Base-by-base conservation (phyloP, 352 stramenopile genomes). In the Blastocystis hominis region DNA sequence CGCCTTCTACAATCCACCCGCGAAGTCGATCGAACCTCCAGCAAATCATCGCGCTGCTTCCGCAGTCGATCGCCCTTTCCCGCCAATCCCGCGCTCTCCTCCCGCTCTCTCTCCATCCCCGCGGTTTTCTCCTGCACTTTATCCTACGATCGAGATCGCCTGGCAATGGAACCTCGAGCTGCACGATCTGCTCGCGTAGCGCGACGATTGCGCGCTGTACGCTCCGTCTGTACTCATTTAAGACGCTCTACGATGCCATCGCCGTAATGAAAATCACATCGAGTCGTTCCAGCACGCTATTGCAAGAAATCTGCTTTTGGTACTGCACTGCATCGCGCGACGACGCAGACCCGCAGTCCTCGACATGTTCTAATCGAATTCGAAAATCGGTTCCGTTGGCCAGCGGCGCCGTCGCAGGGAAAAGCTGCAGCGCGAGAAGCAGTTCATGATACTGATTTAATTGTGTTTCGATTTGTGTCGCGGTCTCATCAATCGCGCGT, bases 81-180 rank as follows among this genome's bases (percentile, higher is more conserved):
- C 50, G 66, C 50, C n/a, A 69, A 34, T 6, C 34, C 7, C 17
- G 17, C 13, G 38, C 66, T 66, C 20, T 36, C 15, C 40, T 15
- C 4, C 50, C 46, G 50, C 3, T 46, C 34, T 24, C 34, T 15
- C 50, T 84, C n/a, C 30, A 84, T 17, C 54, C 68, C 72, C 40
- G 72, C 7, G 13, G 66, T 53, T 34, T 84, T 84, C 72, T 84
- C 50, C 30, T 84, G 72, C 24, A n/a, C 20, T 34, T 84, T 84
- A 44, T 84, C 72, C 72, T 84, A 66, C 46, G 20, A 68, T 13
- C 40, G 24, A 34, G 20, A 47, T 2, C 24, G 2, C 30, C 15
- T 13, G 30, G 20, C 20, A 50, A 9, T 7, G 34, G 4, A 10
- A 84, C 72, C 24, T 84, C 72, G n/a, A 42, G 44, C 20, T 84